phyloP scores from a whole-genome alignment of 805 yeast species.

The Metschnikowia rubicola region DNA sequence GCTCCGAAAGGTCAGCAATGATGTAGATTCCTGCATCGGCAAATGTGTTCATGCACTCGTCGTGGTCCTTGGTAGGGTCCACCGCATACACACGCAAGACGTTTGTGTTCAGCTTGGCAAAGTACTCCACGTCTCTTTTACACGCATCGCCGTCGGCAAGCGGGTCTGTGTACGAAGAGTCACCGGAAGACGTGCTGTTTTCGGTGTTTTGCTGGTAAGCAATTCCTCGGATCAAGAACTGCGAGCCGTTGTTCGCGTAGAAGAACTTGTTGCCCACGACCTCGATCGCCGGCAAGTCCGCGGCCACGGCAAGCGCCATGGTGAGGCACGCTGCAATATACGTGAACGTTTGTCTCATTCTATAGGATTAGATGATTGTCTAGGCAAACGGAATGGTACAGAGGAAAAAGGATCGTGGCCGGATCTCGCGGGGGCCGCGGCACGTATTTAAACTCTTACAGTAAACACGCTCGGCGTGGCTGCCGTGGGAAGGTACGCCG shows the following conservation, averaged over 20 bases:
- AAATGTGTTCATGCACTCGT: slow-evolving; percentile 58
- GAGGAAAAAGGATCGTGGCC: not conserved
- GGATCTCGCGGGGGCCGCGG: not conserved
- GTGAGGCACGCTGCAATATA: slow-evolving; percentile 12
- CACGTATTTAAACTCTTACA: not conserved
- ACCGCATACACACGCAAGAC: slow-evolving; percentile 84
- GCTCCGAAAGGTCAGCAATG: slow-evolving; percentile 55
- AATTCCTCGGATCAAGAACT: slow-evolving; percentile 72
- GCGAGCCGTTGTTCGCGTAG: slow-evolving; percentile 74
- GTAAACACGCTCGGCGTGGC: not conserved
- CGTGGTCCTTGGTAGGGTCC: slow-evolving; percentile 68
- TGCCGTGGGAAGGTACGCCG: not conserved
- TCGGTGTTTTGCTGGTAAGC: slow-evolving; percentile 75
- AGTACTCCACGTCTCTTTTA: slow-evolving; percentile 77
- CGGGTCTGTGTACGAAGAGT: slow-evolving; percentile 59
- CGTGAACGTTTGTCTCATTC: slow-evolving; percentile 11
- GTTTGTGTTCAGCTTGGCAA: slow-evolving; percentile 66
- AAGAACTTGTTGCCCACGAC: slow-evolving; percentile 75
- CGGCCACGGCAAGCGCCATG: slow-evolving; percentile 13
- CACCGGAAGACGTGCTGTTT: slow-evolving; percentile 34
- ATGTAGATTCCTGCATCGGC: slow-evolving; percentile 43
- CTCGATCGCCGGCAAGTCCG: slow-evolving; percentile 43
- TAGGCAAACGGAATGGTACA: not conserved
- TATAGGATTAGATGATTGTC: not conserved
- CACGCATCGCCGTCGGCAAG: slow-evolving; percentile 69